Conservation (phyloP, 1,139 yeast species). For the Hansenula lynferdii region DNA sequence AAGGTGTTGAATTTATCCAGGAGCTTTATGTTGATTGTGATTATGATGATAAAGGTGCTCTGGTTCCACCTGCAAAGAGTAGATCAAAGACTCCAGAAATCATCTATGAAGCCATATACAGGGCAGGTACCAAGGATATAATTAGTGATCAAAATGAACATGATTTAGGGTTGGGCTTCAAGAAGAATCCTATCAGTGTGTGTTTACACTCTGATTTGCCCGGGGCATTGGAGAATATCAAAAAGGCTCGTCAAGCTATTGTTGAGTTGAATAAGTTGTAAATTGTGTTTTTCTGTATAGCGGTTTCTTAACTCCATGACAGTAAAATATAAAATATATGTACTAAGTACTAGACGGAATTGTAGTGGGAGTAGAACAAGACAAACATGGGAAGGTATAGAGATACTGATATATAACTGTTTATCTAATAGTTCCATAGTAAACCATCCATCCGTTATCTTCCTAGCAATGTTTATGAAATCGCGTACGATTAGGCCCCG, state of each 20-base stretch:
- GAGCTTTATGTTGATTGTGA: conserved; percentile 34
- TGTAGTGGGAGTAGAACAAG: no score
- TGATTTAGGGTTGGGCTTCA: conserved; percentile 22
- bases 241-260: conserved; percentile 28
- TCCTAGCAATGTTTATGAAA: no score
- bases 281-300: no score
- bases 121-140: conserved; percentile 7
- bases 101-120: conserved; percentile 25
- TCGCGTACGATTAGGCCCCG: no score
- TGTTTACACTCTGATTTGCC: conserved; percentile 38
- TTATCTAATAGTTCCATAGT: no score
- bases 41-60: conserved; percentile 28
- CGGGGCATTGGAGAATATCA: conserved; percentile 30
- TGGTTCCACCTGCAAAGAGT: conserved; percentile 24
- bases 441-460: no score
- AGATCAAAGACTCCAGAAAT: conserved; percentile 29
- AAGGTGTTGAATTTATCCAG: conserved; percentile 31
- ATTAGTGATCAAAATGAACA: conserved; percentile 4
- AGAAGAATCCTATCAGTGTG: conserved; percentile 27
- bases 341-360: no score
- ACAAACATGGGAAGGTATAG: no score
- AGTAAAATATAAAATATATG: no score
- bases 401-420: no score
- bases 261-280: conserved; percentile 26
- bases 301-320: no score